phyloP scores from a whole-genome alignment of 2,329 filamentous ascomycete species.

The Stagonosporopsis vannaccii region DNA sequence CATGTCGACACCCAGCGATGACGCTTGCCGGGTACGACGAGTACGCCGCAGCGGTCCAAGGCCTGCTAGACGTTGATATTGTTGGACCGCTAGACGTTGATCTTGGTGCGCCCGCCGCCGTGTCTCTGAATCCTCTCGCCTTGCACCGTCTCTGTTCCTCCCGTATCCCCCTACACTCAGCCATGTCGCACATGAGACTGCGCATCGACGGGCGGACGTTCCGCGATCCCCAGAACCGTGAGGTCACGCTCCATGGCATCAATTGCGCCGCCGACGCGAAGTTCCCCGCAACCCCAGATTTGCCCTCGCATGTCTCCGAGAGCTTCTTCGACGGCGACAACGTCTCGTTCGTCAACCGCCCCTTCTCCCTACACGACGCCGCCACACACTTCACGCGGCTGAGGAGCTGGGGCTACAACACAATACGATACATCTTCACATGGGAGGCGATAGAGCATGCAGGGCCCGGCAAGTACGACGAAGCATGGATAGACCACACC shows the following conservation, averaged over 20 bases:
- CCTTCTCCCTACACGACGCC: slow-evolving; percentile 83
- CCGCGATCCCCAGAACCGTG: slow-evolving; percentile 79
- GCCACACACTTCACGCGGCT: slow-evolving; percentile 85
- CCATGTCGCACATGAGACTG: slow-evolving; percentile 78
- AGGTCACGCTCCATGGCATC: slow-evolving; percentile 90
- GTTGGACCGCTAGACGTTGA: slow-evolving; percentile 6
- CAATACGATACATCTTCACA: slow-evolving; percentile 94
- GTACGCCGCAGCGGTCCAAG: slow-evolving; percentile 7
- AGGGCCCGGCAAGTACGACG: slow-evolving; percentile 90
- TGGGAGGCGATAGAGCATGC: slow-evolving; percentile 98
- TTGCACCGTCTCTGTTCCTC: not conserved
- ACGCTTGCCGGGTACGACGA: slow-evolving; percentile 7
- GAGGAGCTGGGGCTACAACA: slow-evolving; percentile 92
- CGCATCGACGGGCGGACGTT: slow-evolving; percentile 87
- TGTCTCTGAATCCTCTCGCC: slow-evolving; percentile 2
- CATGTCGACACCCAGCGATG: slow-evolving; percentile 9
- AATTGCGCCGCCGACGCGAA: slow-evolving; percentile 93
- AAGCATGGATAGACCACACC: slow-evolving; percentile 91
- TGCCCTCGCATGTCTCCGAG: slow-evolving; percentile 78
- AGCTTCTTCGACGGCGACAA: slow-evolving; percentile 92
- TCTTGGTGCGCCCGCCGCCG: slow-evolving; percentile 8
- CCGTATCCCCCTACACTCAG: not conserved
- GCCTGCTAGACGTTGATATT: slow-evolving; percentile 4
- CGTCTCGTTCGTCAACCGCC: slow-evolving; percentile 86
- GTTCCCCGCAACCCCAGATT: slow-evolving; percentile 79